Base-by-base conservation (phyloP, 306 rosid species). In the Vigna reflexopilosa region DNA sequence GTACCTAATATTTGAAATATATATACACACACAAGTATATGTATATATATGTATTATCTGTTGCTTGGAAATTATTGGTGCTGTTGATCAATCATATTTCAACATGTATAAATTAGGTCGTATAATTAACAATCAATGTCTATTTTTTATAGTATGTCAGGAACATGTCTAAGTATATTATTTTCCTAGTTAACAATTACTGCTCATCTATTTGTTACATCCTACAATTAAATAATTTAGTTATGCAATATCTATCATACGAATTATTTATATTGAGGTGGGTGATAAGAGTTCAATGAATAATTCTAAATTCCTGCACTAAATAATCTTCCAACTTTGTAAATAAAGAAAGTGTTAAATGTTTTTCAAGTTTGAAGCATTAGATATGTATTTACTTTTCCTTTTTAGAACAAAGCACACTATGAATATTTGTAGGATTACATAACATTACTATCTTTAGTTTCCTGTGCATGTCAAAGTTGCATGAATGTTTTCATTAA, bases 401-500 rank as follows among this genome's bases (percentile, higher is more conserved):
- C n/a, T 22, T 24, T 22, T 57, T 57, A 10, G 16, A 14, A 9
- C 61, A 10, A 22, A 56, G 7, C 24, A 56, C 4, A 36, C 38
- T 55, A 22, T 19, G 30, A 19, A 7, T 8, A 54, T 19, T 19
- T 54, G 28, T 54, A 8, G 26, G 26, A 54, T 2, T 6, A 55
- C 9, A 13, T 40, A 15, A 3, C 5, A 30, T 30, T 30, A 30
- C 3, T 30, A 30, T 4, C 16, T 73, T 20, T 56, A 56, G 36
- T 40, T 56, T 69, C 52, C 20, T 20, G 38, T 36, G 9, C 71
- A 30, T 36, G 17, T 28, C 54, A 20, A 70, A 48, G 34, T 10
- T 59, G 45, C 66, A 5, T 38, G 24, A 36, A 36, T 63, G 40
- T 70, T 47, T 70, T 58, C 69, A 14, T 30, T 70, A 28, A 59